Conservation (phyloP, 495 filamentous ascomycete species). For the Penicillium bialowiezense region DNA sequence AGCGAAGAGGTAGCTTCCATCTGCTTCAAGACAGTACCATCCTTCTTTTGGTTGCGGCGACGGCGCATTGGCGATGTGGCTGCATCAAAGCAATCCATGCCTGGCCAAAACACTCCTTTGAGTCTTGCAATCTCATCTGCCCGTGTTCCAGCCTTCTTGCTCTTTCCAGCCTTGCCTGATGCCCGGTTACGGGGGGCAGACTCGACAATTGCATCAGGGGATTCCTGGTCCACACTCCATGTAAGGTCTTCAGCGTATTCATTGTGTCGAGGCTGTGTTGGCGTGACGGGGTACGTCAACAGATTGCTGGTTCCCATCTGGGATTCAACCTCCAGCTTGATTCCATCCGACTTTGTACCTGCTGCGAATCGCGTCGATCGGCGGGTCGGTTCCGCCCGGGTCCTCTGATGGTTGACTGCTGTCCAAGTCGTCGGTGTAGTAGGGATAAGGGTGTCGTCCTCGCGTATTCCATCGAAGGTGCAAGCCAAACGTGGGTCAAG, state of each 20-base stretch:
- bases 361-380: neutral
- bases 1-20: slow-evolving; percentile 66
- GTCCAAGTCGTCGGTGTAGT: neutral
- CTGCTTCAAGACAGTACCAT: slow-evolving; percentile 61
- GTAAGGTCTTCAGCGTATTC: neutral
- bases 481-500: slow-evolving; percentile 37
- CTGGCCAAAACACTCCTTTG: slow-evolving; percentile 76
- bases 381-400: neutral
- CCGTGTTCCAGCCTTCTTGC: slow-evolving; percentile 21
- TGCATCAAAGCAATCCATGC: slow-evolving; percentile 87
- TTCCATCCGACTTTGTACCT: neutral
- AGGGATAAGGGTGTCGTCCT: neutral
- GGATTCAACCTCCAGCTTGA: slow-evolving; percentile 14
- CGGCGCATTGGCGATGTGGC: slow-evolving; percentile 73
- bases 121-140: slow-evolving; percentile 49
- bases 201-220: slow-evolving; percentile 9
- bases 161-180: slow-evolving; percentile 11
- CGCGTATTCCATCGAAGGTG: slow-evolving; percentile 7
- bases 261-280: slow-evolving; percentile 11
- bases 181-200: neutral
- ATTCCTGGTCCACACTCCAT: slow-evolving; percentile 6
- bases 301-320: slow-evolving; percentile 9
- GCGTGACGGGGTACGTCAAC: slow-evolving; percentile 18
- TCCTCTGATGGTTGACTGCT: neutral
- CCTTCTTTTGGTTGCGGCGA: slow-evolving; percentile 85